Conservation (phyloP, 169 alveolate species). For the Sarcocystis neurona region DNA sequence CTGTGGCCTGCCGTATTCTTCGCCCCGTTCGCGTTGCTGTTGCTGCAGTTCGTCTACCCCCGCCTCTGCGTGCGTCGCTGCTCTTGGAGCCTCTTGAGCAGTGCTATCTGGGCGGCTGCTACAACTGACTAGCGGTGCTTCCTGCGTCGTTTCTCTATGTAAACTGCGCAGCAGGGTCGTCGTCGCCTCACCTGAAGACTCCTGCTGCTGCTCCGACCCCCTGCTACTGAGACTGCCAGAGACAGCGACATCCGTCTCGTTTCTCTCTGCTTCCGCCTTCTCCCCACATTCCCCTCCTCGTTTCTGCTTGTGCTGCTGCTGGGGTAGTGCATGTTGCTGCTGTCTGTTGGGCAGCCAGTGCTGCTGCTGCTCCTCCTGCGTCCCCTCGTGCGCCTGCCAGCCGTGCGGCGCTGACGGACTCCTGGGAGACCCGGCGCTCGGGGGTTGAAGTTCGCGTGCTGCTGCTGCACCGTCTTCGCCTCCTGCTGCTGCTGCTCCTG, state of each 20-base stretch:
- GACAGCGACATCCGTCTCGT: not conserved
- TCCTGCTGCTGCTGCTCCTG: slow-evolving; percentile 1
- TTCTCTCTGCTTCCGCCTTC: no score
- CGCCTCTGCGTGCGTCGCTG: no score
- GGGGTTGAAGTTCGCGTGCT: slow-evolving; percentile 43
- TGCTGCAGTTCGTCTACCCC: no score
- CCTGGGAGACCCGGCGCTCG: not conserved
- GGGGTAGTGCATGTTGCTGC: slow-evolving; percentile 16
- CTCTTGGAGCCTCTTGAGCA: no score
- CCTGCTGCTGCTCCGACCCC: slow-evolving; percentile 28
- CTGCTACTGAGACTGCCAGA: slow-evolving; percentile 22
- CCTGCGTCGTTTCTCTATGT: no score
- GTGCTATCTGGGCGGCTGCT: no score
- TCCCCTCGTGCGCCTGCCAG: slow-evolving; percentile 25
- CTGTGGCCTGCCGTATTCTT: no score
- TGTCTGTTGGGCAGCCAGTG: not conserved
- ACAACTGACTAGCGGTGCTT: no score
- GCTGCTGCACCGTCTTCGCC: slow-evolving; percentile 45
- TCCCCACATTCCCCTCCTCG: not conserved
- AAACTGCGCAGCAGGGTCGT: no score
- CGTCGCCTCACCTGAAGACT: no score
- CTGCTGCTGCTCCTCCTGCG: not conserved
- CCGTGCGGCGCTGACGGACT: slow-evolving; percentile 10
- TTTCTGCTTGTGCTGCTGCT: not conserved
- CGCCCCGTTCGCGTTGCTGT: no score